phyloP scores from a whole-genome alignment of 169 alveolate genomes.

The Plasmodium chabaudi region DNA sequence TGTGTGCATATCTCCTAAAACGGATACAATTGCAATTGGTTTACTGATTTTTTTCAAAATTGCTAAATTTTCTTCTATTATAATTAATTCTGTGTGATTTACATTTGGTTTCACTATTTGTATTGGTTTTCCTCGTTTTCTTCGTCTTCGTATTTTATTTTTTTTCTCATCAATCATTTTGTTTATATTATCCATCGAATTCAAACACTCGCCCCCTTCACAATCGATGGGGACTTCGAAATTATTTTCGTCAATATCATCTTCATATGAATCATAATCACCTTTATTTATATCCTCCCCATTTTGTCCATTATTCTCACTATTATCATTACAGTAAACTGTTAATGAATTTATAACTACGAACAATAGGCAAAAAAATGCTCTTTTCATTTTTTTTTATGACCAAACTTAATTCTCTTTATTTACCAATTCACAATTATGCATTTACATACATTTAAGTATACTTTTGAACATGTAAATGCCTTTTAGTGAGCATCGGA shows the following conservation, averaged over 20 bases:
- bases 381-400: constrained; percentile 52
- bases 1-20: constrained; percentile 85
- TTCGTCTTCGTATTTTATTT: constrained; percentile 32
- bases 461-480: not conserved
- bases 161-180: constrained; percentile 62
- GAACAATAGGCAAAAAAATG: constrained; percentile 26
- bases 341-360: constrained; percentile 28
- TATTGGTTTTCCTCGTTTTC: constrained; percentile 78
- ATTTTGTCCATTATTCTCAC: not conserved
- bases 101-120: constrained; percentile 83
- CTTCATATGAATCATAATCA: constrained; percentile 21
- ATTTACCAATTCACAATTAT: constrained; percentile 9
- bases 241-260: constrained; percentile 42
- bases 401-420: not conserved
- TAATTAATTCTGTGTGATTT: constrained; percentile 81
- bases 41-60: constrained; percentile 77
- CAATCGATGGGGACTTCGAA: constrained; percentile 68
- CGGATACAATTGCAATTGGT: constrained; percentile 88
- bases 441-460: not conserved
- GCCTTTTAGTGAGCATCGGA: no score
- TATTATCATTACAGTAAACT: constrained; percentile 24
- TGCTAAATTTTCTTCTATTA: constrained; percentile 80
- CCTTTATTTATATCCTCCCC: not conserved
- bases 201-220: constrained; percentile 30
- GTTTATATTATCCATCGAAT: constrained; percentile 53